Evolutionary conservation across 2,329 filamentous ascomycete species (phyloP).

Genomic region (Thielaviopsis populi): DNA sequence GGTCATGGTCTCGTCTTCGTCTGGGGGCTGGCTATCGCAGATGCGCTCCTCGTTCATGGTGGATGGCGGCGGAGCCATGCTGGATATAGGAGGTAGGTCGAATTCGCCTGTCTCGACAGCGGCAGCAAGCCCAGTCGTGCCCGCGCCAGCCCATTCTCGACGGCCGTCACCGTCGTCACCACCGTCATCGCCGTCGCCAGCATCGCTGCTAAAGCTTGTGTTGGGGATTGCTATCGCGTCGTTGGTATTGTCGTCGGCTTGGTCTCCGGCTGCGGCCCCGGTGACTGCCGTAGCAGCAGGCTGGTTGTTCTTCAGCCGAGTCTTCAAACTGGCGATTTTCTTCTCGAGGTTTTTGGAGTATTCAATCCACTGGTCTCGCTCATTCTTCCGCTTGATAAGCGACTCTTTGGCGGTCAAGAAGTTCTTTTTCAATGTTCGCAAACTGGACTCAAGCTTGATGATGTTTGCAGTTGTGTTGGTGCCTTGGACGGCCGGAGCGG

Average conservation of each 20-base stretch:
- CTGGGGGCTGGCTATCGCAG: constrained; percentile 13
- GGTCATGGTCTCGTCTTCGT: constrained; percentile 3
- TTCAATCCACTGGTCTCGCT: constrained; percentile 31
- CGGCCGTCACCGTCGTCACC: not conserved
- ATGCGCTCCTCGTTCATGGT: constrained; percentile 8
- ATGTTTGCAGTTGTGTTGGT: not conserved
- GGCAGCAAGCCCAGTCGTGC: not conserved
- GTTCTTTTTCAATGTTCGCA: constrained; percentile 24
- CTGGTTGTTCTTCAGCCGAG: constrained; percentile 17
- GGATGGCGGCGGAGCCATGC: not conserved
- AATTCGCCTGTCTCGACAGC: not conserved
- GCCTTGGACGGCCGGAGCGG: constrained; percentile 6
- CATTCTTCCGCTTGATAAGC: constrained; percentile 28
- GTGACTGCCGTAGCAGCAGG: constrained; percentile 7
- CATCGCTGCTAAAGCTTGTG: constrained; percentile 5
- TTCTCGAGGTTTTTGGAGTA: constrained; percentile 31
- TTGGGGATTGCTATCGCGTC: constrained; percentile 12
- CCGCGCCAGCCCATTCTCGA: not conserved
- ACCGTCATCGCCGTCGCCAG: not conserved
- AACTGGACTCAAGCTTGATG: not conserved
- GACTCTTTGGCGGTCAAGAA: constrained; percentile 29
- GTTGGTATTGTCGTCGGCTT: not conserved
- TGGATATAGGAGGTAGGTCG: not conserved
- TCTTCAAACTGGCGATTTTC: constrained; percentile 25
- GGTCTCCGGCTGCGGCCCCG: not conserved